Evolutionary conservation across 2,329 filamentous ascomycete genomes (phyloP).

Genomic region (Calonectria pauciramosa): DNA sequence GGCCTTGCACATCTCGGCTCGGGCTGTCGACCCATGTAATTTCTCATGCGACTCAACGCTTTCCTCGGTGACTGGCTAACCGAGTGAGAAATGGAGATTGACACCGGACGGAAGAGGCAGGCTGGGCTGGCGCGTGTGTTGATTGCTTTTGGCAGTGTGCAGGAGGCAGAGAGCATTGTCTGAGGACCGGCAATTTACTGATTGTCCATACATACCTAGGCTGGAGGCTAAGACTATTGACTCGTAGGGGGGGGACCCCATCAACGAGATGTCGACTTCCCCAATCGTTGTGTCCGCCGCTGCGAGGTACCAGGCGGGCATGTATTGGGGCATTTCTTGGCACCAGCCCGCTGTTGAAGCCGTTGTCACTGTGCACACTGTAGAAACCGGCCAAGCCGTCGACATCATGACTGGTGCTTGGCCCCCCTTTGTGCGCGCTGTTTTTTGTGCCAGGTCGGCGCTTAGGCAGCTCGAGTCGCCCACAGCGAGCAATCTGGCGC

Average conservation of each 20-base stretch:
- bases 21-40: conserved; percentile 26
- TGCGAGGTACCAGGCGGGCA: not conserved
- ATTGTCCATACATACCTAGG: not conserved
- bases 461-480: not conserved
- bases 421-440: not conserved
- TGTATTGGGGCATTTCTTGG: conserved; percentile 12
- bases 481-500: not conserved
- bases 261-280: conserved; percentile 8
- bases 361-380: conserved; percentile 17
- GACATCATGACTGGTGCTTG: not conserved
- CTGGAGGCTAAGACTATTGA: conserved; percentile 8
- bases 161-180: conserved; percentile 1
- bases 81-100: conserved; percentile 16
- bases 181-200: conserved; percentile 14
- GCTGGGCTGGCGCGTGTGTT: not conserved
- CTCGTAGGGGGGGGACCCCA: conserved; percentile 21
- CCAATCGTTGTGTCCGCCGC: conserved; percentile 14
- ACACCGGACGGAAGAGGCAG: not conserved
- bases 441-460: not conserved
- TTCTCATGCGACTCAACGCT: conserved; percentile 25
- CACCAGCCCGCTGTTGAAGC: not conserved
- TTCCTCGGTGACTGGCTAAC: conserved; percentile 5
- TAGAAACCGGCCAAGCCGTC: not conserved
- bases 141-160: conserved; percentile 14
- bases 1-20: conserved; percentile 29